A percentile compares a stretch with the other conserved stretches of the same genome.
phyloP scores from a whole-genome alignment of 1,139 yeast genomes.

The Nadsonia commutata region DNA sequence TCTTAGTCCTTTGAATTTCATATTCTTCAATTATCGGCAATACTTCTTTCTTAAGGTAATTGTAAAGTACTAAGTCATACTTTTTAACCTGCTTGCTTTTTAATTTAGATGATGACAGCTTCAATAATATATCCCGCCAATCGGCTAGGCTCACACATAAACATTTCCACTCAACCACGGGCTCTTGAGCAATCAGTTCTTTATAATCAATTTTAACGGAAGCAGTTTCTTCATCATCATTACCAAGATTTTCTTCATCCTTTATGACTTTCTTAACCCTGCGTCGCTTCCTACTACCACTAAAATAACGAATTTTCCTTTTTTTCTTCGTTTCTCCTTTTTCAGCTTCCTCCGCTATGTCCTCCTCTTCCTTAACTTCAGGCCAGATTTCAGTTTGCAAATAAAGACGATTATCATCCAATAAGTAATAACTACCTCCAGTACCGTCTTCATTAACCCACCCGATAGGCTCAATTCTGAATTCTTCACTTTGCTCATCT shows the following conservation, averaged over 20 bases:
- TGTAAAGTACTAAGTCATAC: conserved; percentile 9
- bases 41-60: conserved; percentile 14
- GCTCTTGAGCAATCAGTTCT: conserved; percentile 15
- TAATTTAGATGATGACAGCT: conserved; percentile 9
- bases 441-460: conserved; percentile 16
- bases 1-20: conserved; percentile 15
- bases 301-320: conserved; percentile 1
- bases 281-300: neutral
- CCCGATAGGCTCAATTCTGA: conserved; percentile 22
- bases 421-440: conserved; percentile 18
- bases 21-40: conserved; percentile 19
- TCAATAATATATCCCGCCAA: conserved; percentile 18
- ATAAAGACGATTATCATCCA: conserved; percentile 25
- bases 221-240: neutral
- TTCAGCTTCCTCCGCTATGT: conserved; percentile 5
- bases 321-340: conserved; percentile 4
- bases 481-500: conserved; percentile 9
- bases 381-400: conserved; percentile 11
- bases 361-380: neutral
- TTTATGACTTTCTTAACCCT: neutral
- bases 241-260: conserved; percentile 2
- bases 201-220: conserved; percentile 3
- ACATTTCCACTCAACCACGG: conserved; percentile 20
- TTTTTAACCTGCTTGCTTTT: neutral
- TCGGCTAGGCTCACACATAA: conserved; percentile 20